Conservation (phyloP, 768 basidiomycete genomes). For the Hygrophoropsis aurantiaca region DNA sequence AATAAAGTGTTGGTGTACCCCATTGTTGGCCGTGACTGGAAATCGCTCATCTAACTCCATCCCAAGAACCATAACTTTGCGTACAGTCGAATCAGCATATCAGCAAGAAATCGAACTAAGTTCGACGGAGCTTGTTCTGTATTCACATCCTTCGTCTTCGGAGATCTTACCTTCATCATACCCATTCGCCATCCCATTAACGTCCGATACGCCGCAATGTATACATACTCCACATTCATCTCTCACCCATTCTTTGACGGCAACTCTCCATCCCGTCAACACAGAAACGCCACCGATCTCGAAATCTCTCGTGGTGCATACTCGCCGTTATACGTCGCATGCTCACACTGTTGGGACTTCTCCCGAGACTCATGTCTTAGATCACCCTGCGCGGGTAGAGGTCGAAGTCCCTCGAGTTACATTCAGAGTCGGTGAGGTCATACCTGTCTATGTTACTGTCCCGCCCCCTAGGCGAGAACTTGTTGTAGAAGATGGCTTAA, state of each 20-base stretch:
- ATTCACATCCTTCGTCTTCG: conserved; percentile 39
- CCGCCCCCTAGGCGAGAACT: conserved; percentile 71
- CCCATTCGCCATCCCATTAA: conserved; percentile 82
- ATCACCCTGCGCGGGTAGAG: conserved; percentile 65
- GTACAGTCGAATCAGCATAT: conserved; percentile 64
- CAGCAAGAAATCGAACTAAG: conserved; percentile 67
- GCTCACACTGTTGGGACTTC: conserved; percentile 51
- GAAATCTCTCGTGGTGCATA: conserved; percentile 66
- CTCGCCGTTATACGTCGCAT: conserved; percentile 72
- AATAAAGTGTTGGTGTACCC: conserved; percentile 63
- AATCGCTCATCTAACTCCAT: conserved; percentile 7
- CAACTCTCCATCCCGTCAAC: conserved; percentile 57
- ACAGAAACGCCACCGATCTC: conserved; percentile 38
- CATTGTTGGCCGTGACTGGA: conserved; percentile 9
- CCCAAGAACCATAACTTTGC: conserved; percentile 61
- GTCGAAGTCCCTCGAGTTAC: conserved; percentile 71
- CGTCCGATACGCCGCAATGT: conserved; percentile 79
- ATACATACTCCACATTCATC: conserved; percentile 75
- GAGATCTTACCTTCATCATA: conserved; percentile 56
- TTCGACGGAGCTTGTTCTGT: conserved; percentile 55
- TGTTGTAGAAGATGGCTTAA: conserved; percentile 66
- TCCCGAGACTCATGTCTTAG: conserved; percentile 57
- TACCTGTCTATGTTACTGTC: conserved; percentile 79
- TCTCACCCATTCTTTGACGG: conserved; percentile 68
- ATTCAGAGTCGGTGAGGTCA: conserved; percentile 69